Conservation (phyloP, 257 asterid species). For the Catharanthus roseus region DNA sequence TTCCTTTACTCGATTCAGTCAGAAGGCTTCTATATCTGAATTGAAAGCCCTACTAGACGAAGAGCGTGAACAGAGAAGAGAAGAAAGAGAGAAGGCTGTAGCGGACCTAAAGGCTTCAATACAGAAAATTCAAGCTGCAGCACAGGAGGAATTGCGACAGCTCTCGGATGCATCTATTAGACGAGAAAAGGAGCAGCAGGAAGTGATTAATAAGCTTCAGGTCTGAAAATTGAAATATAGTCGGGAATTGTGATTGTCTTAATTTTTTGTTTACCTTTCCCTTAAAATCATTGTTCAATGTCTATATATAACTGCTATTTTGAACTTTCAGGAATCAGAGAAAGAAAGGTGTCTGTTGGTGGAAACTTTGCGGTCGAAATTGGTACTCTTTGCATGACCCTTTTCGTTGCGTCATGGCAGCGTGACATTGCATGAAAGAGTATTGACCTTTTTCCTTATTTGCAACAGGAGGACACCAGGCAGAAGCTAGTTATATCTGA, state of each 20-base stretch:
- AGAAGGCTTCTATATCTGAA: slow-evolving; percentile 73
- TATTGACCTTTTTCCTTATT: background rate
- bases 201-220: slow-evolving; percentile 86
- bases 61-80: slow-evolving; percentile 92
- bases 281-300: too few relatives aligned
- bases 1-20: slow-evolving; percentile 53
- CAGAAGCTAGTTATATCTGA: slow-evolving; percentile 82
- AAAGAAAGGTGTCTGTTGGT: slow-evolving; percentile 71
- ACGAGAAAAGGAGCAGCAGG: slow-evolving; percentile 91
- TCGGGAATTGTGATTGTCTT: background rate
- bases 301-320: background rate
- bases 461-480: slow-evolving; percentile 78
- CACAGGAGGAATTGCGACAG: slow-evolving; percentile 66
- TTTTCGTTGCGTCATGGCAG: background rate
- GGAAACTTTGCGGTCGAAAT: slow-evolving; percentile 83
- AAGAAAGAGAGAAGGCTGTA: slow-evolving; percentile 81
- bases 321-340: slow-evolving; percentile 62
- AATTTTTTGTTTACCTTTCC: background rate
- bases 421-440: background rate
- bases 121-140: slow-evolving; percentile 82
- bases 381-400: slow-evolving; percentile 44
- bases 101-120: slow-evolving; percentile 58
- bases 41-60: slow-evolving; percentile 72
- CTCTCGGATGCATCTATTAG: slow-evolving; percentile 58
- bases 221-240: slow-evolving; percentile 21